Percentiles rank a stretch among this genome's conserved stretches.
These are phyloP conservation scores for Starmerella vitae DNA, from an alignment of 805 yeast genomes.

Conservation along the genomic window DNA sequence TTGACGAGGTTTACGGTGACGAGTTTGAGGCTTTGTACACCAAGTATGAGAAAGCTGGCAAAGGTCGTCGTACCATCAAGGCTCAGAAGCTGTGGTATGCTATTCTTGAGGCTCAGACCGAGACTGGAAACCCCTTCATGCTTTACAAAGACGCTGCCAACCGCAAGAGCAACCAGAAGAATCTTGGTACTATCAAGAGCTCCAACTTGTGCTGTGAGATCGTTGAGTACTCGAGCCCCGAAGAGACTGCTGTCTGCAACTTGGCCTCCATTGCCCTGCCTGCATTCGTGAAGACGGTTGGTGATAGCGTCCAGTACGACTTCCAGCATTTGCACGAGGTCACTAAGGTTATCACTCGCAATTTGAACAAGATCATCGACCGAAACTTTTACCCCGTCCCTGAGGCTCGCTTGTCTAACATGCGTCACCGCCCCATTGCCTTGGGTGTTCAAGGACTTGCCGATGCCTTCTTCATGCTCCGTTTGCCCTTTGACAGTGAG, in stretches of 20 bases:
- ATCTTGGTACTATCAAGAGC: slow-evolving; percentile 82
- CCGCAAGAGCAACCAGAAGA: slow-evolving; percentile 75
- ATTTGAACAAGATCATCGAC: slow-evolving; percentile 74
- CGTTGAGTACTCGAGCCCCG: slow-evolving; percentile 80
- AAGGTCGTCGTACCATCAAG: slow-evolving; percentile 48
- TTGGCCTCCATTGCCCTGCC: slow-evolving; percentile 86
- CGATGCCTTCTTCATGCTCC: slow-evolving; percentile 65
- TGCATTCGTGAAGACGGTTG: slow-evolving; percentile 37
- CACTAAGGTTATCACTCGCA: slow-evolving; percentile 62
- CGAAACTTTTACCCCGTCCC: slow-evolving; percentile 71
- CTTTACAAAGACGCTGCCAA: slow-evolving; percentile 89
- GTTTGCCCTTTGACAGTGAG: slow-evolving; percentile 74
- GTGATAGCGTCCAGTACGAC: slow-evolving; percentile 45
- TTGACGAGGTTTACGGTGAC: slow-evolving; percentile 69
- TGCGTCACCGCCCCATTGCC: slow-evolving; percentile 86
- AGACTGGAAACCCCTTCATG: slow-evolving; percentile 93
- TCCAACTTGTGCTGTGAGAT: slow-evolving; percentile 92
- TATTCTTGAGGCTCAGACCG: slow-evolving; percentile 82
- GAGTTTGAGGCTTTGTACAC: slow-evolving; percentile 63
- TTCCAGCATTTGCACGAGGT: slow-evolving; percentile 63
- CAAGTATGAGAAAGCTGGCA: slow-evolving; percentile 57
- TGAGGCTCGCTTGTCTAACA: slow-evolving; percentile 61
- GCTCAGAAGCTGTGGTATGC: slow-evolving; percentile 90
- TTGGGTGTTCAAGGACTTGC: slow-evolving; percentile 97
- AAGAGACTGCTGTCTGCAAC: slow-evolving; percentile 92